These are phyloP conservation scores for Salix dunnii DNA, from an alignment of 345 rosid species.

Conservation along the genomic window DNA sequence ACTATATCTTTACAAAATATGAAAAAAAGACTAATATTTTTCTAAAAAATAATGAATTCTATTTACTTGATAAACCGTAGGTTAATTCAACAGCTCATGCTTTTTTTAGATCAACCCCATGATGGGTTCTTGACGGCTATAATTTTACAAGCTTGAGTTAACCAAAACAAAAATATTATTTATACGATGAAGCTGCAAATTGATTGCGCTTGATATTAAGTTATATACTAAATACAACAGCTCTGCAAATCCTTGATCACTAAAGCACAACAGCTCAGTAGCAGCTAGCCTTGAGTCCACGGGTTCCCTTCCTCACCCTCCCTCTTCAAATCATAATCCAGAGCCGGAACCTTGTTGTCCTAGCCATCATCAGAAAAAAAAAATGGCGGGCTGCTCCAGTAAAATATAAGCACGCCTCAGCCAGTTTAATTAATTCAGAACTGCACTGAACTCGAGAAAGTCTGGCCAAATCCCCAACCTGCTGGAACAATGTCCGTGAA, in stretches of 20 bases:
- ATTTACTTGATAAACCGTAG: too few relatives aligned
- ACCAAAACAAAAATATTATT: neutral
- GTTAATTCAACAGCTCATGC: too few relatives aligned
- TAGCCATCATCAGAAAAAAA: neutral
- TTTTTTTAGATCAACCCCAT: too few relatives aligned
- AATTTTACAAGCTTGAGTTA: neutral
- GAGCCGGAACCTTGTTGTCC: neutral
- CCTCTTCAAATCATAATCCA: neutral
- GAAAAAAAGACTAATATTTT: too few relatives aligned
- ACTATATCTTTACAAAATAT: too few relatives aligned
- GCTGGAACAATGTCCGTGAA: conserved; percentile 55
- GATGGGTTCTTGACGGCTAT: too few relatives aligned
- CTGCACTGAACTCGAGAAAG: conserved; percentile 7
- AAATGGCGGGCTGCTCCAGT: conserved; percentile 20
- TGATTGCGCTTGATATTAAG: neutral
- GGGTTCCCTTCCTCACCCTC: neutral
- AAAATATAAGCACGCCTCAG: conserved; percentile 26
- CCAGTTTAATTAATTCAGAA: conserved; percentile 10
- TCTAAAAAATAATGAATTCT: too few relatives aligned
- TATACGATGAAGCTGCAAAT: neutral
- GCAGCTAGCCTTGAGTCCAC: neutral
- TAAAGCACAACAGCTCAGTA: neutral
- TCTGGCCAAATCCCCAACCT: conserved; percentile 62
- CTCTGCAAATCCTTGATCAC: neutral
- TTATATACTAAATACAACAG: neutral